Percentiles rank a stretch among this genome's conserved stretches.
These are phyloP conservation scores for Mortierella polycephala DNA, from an alignment of 371 early-diverging fungal species.

Conservation along the genomic window DNA sequence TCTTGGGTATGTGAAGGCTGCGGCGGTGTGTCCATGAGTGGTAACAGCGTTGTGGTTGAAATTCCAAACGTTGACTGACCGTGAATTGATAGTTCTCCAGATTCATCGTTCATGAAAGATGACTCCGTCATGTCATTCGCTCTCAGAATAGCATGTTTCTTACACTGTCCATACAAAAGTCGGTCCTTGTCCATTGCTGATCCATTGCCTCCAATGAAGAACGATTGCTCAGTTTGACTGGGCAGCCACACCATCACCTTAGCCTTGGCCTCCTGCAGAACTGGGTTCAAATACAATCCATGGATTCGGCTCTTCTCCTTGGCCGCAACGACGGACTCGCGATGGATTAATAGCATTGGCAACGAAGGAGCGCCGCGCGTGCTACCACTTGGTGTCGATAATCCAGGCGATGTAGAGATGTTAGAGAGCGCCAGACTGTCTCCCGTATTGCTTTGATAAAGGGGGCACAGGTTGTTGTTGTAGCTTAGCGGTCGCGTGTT, in stretches of 20 bases:
- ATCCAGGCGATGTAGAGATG: neutral
- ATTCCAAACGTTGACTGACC: constrained; percentile 3
- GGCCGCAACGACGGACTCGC: constrained; percentile 23
- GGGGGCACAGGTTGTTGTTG: constrained; percentile 6
- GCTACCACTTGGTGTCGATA: neutral
- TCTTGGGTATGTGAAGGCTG: neutral
- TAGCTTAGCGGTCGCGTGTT: constrained; percentile 3
- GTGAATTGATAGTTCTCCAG: neutral
- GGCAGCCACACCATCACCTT: constrained; percentile 32
- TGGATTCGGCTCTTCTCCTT: constrained; percentile 22
- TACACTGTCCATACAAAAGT: neutral
- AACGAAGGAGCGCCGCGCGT: constrained; percentile 19
- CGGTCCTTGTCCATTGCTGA: neutral
- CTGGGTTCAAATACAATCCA: constrained; percentile 25
- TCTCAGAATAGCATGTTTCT: constrained; percentile 3
- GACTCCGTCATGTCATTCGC: neutral
- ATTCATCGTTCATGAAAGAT: neutral
- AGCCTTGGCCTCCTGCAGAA: constrained; percentile 15
- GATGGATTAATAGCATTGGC: constrained; percentile 37
- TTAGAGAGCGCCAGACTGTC: neutral
- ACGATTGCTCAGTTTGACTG: constrained; percentile 33
- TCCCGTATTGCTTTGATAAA: neutral
- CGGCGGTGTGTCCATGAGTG: neutral
- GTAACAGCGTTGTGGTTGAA: constrained; percentile 1
- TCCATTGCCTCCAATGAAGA: constrained; percentile 6